phyloP scores from a whole-genome alignment of 225 moss, liverwort and hornwort species.

The Physcomitrellopsis africana region DNA sequence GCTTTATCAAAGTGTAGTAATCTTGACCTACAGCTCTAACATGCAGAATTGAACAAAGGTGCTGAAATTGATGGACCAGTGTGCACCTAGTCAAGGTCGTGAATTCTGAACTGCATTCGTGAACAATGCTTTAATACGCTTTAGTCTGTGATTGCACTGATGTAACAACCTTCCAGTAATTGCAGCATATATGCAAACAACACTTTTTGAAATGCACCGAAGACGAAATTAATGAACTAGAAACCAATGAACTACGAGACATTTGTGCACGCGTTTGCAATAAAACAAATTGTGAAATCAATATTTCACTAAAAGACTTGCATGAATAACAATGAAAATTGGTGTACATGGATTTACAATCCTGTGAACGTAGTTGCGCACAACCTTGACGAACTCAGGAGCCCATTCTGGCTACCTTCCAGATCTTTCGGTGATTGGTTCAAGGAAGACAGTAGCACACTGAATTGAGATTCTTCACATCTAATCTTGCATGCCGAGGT shows the following conservation, averaged over 20 bases:
- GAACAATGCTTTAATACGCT: not conserved
- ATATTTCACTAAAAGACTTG: conserved; percentile 17
- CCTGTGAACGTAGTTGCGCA: conserved; percentile 33
- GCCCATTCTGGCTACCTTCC: conserved; percentile 13
- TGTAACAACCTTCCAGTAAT: too few relatives aligned
- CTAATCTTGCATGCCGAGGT: conserved; percentile 24
- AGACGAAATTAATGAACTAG: too few relatives aligned
- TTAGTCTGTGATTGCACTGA: not conserved
- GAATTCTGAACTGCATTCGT: not conserved
- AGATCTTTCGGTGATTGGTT: conserved; percentile 8
- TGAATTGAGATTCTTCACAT: conserved; percentile 13
- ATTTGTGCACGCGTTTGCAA: not conserved
- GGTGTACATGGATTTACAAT: conserved; percentile 36
- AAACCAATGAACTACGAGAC: too few relatives aligned
- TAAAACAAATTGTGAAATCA: conserved; percentile 11
- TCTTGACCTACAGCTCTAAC: not conserved
- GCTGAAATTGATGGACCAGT: not conserved
- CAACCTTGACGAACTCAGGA: conserved; percentile 16
- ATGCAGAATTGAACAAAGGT: not conserved
- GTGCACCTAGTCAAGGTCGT: not conserved
- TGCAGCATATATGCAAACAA: too few relatives aligned
- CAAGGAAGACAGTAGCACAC: conserved; percentile 19
- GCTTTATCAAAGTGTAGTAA: not conserved
- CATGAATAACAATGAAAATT: conserved; percentile 28
- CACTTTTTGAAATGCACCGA: too few relatives aligned